Evolutionary conservation across 805 yeast species (phyloP).

Genomic region (Candida palmyrensis): DNA sequence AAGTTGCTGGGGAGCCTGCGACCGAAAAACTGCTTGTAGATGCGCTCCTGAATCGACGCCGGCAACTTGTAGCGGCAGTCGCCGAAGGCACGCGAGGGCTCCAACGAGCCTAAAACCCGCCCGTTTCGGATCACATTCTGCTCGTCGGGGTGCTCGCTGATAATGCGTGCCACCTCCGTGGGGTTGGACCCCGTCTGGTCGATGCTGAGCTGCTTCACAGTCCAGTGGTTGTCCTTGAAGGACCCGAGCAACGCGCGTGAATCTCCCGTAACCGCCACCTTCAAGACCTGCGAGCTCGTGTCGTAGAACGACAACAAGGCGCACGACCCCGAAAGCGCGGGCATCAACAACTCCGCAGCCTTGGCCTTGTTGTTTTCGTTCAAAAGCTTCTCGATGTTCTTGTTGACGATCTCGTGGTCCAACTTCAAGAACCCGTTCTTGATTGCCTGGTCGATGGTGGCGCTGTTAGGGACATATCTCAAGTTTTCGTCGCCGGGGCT

Average conservation of each 20-base stretch:
- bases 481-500: slow-evolving; percentile 45
- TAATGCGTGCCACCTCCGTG: slow-evolving; percentile 77
- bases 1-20: slow-evolving; percentile 67
- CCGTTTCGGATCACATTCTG: slow-evolving; percentile 80
- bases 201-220: slow-evolving; percentile 76
- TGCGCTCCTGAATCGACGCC: slow-evolving; percentile 64
- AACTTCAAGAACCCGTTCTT: slow-evolving; percentile 73
- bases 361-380: slow-evolving; percentile 61
- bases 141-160: slow-evolving; percentile 88
- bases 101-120: slow-evolving; percentile 86
- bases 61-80: slow-evolving; percentile 92
- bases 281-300: slow-evolving; percentile 60
- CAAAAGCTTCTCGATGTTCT: slow-evolving; percentile 65
- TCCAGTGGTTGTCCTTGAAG: slow-evolving; percentile 69
- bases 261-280: slow-evolving; percentile 95
- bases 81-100: slow-evolving; percentile 96
- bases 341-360: slow-evolving; percentile 74
- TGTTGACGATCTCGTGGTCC: slow-evolving; percentile 82
- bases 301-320: slow-evolving; percentile 86
- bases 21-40: slow-evolving; percentile 77
- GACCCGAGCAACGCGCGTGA: slow-evolving; percentile 88
- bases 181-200: slow-evolving; percentile 95
- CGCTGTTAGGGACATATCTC: slow-evolving; percentile 61
- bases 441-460: slow-evolving; percentile 73
- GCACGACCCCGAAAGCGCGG: slow-evolving; percentile 95